These are phyloP conservation scores for Mollisia scopiformis DNA, from an alignment of 2,329 filamentous ascomycete genomes.

Conservation along the genomic window DNA sequence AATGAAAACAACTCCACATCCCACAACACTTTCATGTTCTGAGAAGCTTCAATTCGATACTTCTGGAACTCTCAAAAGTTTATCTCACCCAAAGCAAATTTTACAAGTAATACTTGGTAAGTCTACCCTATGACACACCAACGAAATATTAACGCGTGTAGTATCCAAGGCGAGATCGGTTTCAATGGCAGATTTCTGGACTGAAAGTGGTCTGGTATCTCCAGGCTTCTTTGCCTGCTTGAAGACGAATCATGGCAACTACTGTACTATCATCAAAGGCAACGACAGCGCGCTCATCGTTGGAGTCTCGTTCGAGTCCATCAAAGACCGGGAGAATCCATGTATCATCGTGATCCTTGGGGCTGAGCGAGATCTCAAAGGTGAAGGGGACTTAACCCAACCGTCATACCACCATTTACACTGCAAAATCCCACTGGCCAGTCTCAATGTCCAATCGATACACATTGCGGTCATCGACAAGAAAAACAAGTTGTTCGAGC, in stretches of 20 bases:
- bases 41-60: too few relatives aligned
- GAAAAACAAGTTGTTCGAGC: too few relatives aligned
- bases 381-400: background rate
- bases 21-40: too few relatives aligned
- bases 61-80: too few relatives aligned
- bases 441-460: background rate
- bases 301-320: background rate
- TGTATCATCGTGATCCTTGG: background rate
- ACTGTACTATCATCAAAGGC: background rate
- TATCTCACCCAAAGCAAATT: too few relatives aligned
- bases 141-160: background rate
- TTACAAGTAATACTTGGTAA: background rate
- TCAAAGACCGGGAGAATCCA: background rate
- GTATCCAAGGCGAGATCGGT: background rate
- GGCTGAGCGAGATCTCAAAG: background rate
- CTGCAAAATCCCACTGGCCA: background rate
- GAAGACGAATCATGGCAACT: background rate
- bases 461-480: too few relatives aligned
- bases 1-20: background rate
- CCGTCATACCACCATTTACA: background rate
- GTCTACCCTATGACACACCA: background rate
- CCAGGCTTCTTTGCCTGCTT: background rate
- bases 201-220: background rate
- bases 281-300: background rate
- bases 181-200: background rate